Evolutionary conservation across 1,284 basidiomycete genomes (phyloP).

Genomic region (Irpex lacteus): DNA sequence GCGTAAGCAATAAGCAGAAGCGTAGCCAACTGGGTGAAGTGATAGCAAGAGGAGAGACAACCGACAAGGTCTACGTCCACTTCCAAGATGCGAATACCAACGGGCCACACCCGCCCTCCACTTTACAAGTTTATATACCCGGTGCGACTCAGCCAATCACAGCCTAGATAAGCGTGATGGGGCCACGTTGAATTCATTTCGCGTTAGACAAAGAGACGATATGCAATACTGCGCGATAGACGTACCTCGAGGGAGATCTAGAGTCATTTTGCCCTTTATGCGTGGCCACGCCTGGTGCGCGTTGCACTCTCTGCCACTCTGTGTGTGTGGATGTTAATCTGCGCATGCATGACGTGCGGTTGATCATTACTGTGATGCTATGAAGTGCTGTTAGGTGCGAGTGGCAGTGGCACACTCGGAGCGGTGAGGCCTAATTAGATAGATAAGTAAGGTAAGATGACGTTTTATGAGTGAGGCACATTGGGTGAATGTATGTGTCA

Average conservation of each 20-base stretch:
- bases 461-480: too few species aligned
- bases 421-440: not conserved
- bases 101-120: not conserved
- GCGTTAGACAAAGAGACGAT: not conserved
- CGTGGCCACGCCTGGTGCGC: not conserved
- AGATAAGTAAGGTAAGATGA: not conserved
- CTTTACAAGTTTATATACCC: not conserved
- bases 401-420: not conserved
- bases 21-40: not conserved
- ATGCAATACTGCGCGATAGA: not conserved
- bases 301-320: not conserved
- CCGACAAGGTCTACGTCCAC: not conserved
- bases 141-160: not conserved
- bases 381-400: too few species aligned
- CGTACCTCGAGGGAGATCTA: not conserved
- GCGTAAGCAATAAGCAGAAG: too few species aligned
- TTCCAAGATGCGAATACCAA: not conserved
- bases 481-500: too few species aligned
- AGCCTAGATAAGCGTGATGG: not conserved
- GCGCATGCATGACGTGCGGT: not conserved
- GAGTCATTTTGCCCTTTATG: not conserved
- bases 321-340: not conserved
- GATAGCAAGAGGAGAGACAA: not conserved
- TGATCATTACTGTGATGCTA: too few species aligned
- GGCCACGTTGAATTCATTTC: not conserved